A percentile compares a stretch with the other conserved stretches of the same genome.
These are phyloP conservation scores for Periconia sp. DNA, from an alignment of 2,329 filamentous ascomycete species.

Conservation along the genomic window DNA sequence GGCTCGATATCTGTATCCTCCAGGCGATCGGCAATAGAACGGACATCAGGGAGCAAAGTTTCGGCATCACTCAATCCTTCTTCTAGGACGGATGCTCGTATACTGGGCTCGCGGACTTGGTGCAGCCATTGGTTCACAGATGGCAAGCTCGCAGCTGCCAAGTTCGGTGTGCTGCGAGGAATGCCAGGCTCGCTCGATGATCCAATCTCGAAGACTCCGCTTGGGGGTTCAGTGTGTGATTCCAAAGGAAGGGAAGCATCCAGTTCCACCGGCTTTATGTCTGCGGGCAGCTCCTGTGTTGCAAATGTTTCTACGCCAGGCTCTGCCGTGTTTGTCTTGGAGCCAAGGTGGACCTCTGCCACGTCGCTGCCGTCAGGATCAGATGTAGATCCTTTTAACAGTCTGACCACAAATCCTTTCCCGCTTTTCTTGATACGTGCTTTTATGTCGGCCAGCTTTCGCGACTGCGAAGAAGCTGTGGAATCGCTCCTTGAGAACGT, in stretches of 20 bases:
- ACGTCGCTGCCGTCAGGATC: conserved; percentile 24
- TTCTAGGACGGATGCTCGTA: conserved; percentile 18
- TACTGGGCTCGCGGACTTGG: not conserved
- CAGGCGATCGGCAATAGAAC: conserved; percentile 13
- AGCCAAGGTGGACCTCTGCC: conserved; percentile 28
- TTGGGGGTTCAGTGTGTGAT: not conserved
- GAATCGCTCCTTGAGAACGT: conserved; percentile 30
- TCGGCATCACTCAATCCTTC: conserved; percentile 33
- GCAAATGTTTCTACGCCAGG: not conserved
- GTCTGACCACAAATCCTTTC: conserved; percentile 34
- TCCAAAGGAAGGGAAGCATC: conserved; percentile 7
- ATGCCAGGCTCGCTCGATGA: conserved; percentile 25
- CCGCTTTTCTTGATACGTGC: conserved; percentile 36
- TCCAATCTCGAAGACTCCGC: conserved; percentile 27
- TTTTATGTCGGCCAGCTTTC: conserved; percentile 32
- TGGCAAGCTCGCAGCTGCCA: not conserved
- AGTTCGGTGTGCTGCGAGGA: not conserved
- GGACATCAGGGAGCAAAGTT: conserved; percentile 26
- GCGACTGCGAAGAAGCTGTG: conserved; percentile 25
- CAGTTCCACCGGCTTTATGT: conserved; percentile 17
- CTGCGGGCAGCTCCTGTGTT: not conserved
- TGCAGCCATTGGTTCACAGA: conserved; percentile 15
- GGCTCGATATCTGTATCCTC: conserved; percentile 25
- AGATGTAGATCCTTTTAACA: conserved; percentile 27
- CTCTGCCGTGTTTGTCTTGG: not conserved